Percentiles rank a stretch among this genome's conserved stretches.
Conservation (phyloP, 2,329 filamentous ascomycete genomes). For the Claviceps maximensis region DNA sequence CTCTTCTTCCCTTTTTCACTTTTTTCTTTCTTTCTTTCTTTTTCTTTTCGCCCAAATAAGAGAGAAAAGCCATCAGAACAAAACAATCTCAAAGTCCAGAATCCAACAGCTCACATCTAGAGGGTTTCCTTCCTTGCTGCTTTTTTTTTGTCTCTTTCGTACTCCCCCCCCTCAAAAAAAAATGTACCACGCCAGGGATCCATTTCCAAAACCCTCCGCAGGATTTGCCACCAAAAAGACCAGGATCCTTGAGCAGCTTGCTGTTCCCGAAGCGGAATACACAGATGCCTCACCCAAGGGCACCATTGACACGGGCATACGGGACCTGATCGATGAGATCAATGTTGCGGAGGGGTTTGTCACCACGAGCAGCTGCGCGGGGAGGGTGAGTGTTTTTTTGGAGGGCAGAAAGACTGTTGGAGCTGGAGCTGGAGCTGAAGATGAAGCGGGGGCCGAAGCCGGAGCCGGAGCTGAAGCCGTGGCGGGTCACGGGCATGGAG, state of each 20-base stretch:
- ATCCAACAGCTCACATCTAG: too few relatives aligned
- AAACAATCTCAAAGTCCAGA: too few relatives aligned
- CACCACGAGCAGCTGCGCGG: conserved; percentile 88
- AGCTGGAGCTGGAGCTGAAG: neutral
- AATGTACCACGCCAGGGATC: conserved; percentile 11
- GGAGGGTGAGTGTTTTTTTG: conserved; percentile 74
- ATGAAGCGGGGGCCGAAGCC: neutral
- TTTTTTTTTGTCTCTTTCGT: too few relatives aligned
- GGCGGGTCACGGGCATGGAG: conserved; percentile 6
- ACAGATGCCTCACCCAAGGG: conserved; percentile 82
- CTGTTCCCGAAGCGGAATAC: conserved; percentile 56
- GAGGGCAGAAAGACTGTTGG: conserved; percentile 49
- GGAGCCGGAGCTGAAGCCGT: neutral
- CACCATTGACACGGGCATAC: conserved; percentile 66
- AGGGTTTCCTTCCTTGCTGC: too few relatives aligned
- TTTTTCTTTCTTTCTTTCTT: too few relatives aligned
- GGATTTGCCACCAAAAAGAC: conserved; percentile 50
- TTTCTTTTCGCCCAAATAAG: too few relatives aligned
- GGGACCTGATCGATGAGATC: conserved; percentile 63
- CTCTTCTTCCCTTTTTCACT: too few relatives aligned
- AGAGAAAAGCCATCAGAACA: too few relatives aligned
- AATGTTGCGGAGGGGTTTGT: conserved; percentile 64
- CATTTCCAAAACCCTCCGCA: conserved; percentile 18
- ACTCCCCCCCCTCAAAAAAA: too few relatives aligned
- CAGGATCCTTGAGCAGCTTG: conserved; percentile 58